Base-by-base conservation (phyloP, 106 monocot genomes). In the Agapanthus africanus region DNA sequence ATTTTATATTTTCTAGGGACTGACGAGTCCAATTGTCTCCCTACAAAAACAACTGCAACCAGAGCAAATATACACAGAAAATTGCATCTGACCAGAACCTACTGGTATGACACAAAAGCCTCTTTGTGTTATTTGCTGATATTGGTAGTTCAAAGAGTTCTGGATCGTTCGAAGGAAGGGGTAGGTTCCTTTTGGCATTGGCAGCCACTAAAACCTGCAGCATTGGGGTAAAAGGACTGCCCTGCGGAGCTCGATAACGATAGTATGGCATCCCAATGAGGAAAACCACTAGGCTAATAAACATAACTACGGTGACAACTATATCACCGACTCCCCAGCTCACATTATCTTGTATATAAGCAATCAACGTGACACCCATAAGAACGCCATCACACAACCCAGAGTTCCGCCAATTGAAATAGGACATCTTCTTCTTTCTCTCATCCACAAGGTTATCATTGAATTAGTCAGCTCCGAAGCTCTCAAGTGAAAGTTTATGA, bases 381-480 rank as follows among this genome's bases (percentile, higher is more conserved):
- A 84, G n/a, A 18, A 89, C 27, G 1, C 88, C 88, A 14, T 69
- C 10, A 46, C 88, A 83, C 31, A 93, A 59, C 32, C 73, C 79
- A 31, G 68, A 81, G 78, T 77, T 89, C 93, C 93, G 89, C 88
- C 88, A 89, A 74, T 93, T 88, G 75, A 93, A 93, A 74, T 76
- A 93, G 6, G 86, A 93, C 82, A 88, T 81, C 81, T 93, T 93
- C 66, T 83, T 51, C 79, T 44, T 83, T 62, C 81, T 65, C 73
- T 93, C 88, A 21, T 6, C 62, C 0, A 52, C 59, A 39, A 81
- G 74, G 63, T 85, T 70, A n/a, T 81, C 85, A 37, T 93, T 88
- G 59, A 93, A 93, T 37, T 93, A 83, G 59, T 89, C 86, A 14
- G 93, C 93, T 0, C 93, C 93, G 59, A 93, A 93, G 79, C 88